Percentiles rank a stretch among this genome's conserved stretches.
These are phyloP conservation scores for Chaetomiaceae sp. DNA, from an alignment of 2,329 filamentous ascomycete species.

Conservation along the genomic window DNA sequence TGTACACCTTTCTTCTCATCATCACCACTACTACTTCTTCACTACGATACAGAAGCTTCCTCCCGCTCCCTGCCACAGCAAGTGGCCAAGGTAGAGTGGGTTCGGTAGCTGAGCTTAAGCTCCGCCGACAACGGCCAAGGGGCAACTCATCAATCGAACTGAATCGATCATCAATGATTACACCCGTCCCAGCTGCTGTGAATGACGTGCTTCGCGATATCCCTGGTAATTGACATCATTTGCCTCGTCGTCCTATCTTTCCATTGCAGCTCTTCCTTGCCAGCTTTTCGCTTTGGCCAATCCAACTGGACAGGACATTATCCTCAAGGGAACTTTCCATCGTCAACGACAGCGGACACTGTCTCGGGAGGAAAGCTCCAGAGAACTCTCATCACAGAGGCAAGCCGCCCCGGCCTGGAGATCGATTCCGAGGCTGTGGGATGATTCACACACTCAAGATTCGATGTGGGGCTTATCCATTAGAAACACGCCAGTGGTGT, in stretches of 20 bases:
- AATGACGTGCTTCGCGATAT: too few species aligned
- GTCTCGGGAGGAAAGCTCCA: too few species aligned
- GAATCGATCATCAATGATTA: too few species aligned
- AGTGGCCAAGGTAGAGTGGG: constrained; percentile 9
- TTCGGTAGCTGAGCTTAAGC: not conserved
- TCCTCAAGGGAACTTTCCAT: too few species aligned
- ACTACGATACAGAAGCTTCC: not conserved
- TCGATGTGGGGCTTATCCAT: not conserved
- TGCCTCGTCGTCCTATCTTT: too few species aligned
- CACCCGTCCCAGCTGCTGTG: too few species aligned
- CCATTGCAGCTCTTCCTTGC: too few species aligned
- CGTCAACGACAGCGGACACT: too few species aligned
- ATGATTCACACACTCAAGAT: constrained; percentile 19
- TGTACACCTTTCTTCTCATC: constrained; percentile 3
- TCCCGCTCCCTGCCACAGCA: constrained; percentile 11
- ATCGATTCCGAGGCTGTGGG: constrained; percentile 19
- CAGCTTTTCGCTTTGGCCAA: too few species aligned
- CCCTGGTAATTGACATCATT: too few species aligned
- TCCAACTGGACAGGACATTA: too few species aligned
- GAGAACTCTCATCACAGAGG: not conserved
- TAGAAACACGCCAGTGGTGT: not conserved
- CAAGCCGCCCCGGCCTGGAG: not conserved
- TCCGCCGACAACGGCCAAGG: not conserved
- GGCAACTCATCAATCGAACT: too few species aligned
- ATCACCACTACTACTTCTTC: not conserved